Percentiles rank a stretch among this genome's conserved stretches.
These are phyloP conservation scores for Crithidia sp. DNA, from an alignment of 208 protist genomes.

Conservation along the genomic window DNA sequence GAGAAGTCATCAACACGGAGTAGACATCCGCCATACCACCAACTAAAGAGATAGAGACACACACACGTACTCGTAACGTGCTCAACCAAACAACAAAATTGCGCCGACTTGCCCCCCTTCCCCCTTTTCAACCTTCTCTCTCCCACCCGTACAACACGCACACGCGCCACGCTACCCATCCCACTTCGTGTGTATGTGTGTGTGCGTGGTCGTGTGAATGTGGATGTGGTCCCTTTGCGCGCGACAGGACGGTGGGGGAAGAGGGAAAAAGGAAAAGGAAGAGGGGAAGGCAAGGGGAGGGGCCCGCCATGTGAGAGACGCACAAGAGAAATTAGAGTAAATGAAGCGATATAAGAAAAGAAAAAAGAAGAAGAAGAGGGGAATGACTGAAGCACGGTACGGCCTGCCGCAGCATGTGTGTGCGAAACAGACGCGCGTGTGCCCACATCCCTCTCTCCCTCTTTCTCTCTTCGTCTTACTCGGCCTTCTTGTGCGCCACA, in stretches of 20 bases:
- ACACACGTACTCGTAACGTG: too few species aligned
- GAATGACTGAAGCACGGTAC: neutral
- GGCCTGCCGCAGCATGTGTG: neutral
- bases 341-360: neutral
- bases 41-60: too few species aligned
- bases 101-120: too few species aligned
- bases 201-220: neutral
- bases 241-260: neutral
- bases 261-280: slow-evolving; percentile 19
- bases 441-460: neutral
- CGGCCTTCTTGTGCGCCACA: slow-evolving; percentile 35
- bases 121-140: too few species aligned
- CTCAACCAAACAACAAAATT: too few species aligned
- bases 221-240: neutral
- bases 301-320: too few species aligned
- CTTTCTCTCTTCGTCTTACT: slow-evolving; percentile 4
- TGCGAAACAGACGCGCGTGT: neutral
- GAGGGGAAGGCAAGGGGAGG: neutral
- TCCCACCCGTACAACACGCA: too few species aligned
- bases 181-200: neutral
- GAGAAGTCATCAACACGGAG: too few species aligned
- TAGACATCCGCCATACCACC: too few species aligned
- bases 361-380: slow-evolving; percentile 5
- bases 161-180: too few species aligned
- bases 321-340: neutral